Percentiles rank a stretch among this genome's conserved stretches.
Evolutionary conservation across 2,329 filamentous ascomycete species (phyloP).

Genomic region (Orbilia brochopaga): DNA sequence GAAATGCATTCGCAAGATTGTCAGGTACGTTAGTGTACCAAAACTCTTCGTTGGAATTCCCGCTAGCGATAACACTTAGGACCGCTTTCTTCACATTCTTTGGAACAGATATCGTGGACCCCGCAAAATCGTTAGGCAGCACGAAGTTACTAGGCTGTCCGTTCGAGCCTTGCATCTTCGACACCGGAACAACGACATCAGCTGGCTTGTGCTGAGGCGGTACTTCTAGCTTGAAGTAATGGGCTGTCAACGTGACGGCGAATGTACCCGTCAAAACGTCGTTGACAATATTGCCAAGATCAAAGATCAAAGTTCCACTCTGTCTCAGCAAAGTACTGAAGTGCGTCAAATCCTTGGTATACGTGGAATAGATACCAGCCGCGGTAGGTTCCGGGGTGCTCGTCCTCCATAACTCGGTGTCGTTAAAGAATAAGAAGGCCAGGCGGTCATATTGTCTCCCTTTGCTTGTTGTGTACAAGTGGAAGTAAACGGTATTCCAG

Average conservation of each 20-base stretch:
- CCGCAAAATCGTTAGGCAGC: slow-evolving; percentile 61
- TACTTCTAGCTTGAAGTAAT: slow-evolving; percentile 77
- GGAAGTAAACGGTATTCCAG: slow-evolving; percentile 77
- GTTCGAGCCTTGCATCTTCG: slow-evolving; percentile 62
- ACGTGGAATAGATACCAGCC: slow-evolving; percentile 68
- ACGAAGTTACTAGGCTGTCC: slow-evolving; percentile 70
- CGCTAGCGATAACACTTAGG: slow-evolving; percentile 77
- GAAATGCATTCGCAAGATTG: slow-evolving; percentile 67
- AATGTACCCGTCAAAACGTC: slow-evolving; percentile 74
- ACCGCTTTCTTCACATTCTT: slow-evolving; percentile 72
- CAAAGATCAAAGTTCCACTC: slow-evolving; percentile 77
- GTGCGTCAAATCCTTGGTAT: slow-evolving; percentile 77
- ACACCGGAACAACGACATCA: slow-evolving; percentile 59
- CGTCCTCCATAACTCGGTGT: slow-evolving; percentile 81
- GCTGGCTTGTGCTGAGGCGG: slow-evolving; percentile 64
- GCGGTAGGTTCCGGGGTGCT: slow-evolving; percentile 79
- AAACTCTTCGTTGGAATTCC: slow-evolving; percentile 78
- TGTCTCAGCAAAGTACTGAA: slow-evolving; percentile 72
- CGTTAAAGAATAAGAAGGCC: slow-evolving; percentile 75
- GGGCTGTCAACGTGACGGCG: slow-evolving; percentile 66
- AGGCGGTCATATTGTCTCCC: slow-evolving; percentile 79
- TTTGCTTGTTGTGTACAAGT: slow-evolving; percentile 73
- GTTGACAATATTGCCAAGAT: slow-evolving; percentile 75
- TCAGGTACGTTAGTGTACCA: slow-evolving; percentile 82
- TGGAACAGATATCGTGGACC: slow-evolving; percentile 65